Evolutionary conservation across 768 basidiomycete genomes (phyloP), one percentile per base, ranked within the genome.

Genomic region (Bullera alba): DNA sequence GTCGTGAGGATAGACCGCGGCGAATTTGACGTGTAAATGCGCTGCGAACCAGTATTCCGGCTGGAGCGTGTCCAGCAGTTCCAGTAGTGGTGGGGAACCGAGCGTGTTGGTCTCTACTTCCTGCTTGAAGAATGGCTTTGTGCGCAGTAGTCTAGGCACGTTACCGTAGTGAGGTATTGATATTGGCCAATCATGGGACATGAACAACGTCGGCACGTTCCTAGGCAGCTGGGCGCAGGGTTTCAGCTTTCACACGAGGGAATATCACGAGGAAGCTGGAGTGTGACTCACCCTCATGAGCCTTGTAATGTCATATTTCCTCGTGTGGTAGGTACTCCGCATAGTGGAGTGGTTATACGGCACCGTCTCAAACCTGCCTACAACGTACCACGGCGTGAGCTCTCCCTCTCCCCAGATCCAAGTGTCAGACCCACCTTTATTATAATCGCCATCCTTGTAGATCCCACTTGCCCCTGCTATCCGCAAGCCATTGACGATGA

Each of bases 151-250:
- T 7, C 63, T 76, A 5, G 65, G 61, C 5, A 83, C 70, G 62
- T 96, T 79, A 16, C 92, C 91, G 56, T 90, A 77, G 7, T 82
- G 81, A 52, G 86, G 89, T 47, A 99, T 91, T 1, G 78, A 78
- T 35, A 80, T 79, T 0, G 95, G 95, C 95, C 93, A 99, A 72
- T 97, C 95, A 67, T 99, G 93, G 2, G 92, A 96, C 29, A 97
- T 77, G 76, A 96, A 87, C 23, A 97, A 79, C 25, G 82, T n/a
- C n/a, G n/a, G n/a, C n/a, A n/a, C n/a, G n/a, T n/a, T n/a, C n/a
- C n/a, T n/a, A n/a, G n/a, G n/a, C n/a, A n/a, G n/a, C n/a, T n/a
- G n/a, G n/a, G n/a, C n/a, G n/a, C n/a, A n/a, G n/a, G n/a, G n/a
- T n/a, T n/a, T n/a, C n/a, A n/a, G n/a, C n/a, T n/a, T n/a, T n/a